These are phyloP conservation scores for Starmerella asiatica DNA, from an alignment of 805 yeast genomes.

Conservation along the genomic window DNA sequence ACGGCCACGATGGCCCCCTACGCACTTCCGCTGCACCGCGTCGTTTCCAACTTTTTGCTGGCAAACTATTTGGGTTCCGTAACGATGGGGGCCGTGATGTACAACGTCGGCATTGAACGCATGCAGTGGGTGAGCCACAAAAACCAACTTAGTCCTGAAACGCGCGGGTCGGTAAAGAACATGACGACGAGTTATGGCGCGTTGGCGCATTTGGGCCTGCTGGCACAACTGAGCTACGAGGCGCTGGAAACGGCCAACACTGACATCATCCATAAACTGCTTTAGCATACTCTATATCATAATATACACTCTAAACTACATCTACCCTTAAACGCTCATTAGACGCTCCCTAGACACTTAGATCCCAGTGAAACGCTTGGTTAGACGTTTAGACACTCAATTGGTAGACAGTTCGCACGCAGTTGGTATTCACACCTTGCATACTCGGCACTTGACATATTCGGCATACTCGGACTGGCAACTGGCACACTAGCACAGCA, in stretches of 20 bases:
- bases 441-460: no score
- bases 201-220: not conserved
- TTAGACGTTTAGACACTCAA: no score
- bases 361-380: no score
- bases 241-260: not conserved
- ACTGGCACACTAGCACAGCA: no score
- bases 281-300: not conserved
- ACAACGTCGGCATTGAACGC: not conserved
- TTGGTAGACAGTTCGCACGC: no score
- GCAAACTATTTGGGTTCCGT: conserved; percentile 4
- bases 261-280: not conserved
- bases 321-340: not conserved
- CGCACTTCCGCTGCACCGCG: not conserved
- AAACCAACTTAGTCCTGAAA: not conserved
- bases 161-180: not conserved
- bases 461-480: no score
- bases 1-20: conserved; percentile 4
- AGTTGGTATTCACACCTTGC: no score
- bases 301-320: not conserved
- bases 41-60: conserved; percentile 7
- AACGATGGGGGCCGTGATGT: conserved; percentile 6
- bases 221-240: conserved; percentile 1
- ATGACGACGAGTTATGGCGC: not conserved
- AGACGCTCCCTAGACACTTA: no score
- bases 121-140: not conserved